phyloP scores from a whole-genome alignment of 2,329 filamentous ascomycete species.

The Phialemonium atrogriseum region DNA sequence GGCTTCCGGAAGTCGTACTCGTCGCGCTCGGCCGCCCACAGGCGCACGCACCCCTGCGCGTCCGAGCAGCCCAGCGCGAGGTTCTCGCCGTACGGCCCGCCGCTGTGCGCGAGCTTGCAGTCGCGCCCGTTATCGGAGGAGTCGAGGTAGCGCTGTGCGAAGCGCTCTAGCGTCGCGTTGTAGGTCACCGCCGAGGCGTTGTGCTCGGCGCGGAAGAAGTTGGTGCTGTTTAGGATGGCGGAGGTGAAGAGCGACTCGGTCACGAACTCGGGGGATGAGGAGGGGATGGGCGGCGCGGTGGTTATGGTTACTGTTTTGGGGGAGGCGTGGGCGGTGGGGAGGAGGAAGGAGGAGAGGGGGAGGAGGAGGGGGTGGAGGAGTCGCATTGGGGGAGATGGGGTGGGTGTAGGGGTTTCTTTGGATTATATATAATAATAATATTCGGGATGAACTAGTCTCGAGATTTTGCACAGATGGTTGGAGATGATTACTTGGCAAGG shows the following conservation, averaged over 20 bases:
- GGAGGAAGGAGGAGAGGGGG: neutral
- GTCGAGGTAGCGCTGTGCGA: slow-evolving; percentile 42
- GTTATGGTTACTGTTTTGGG: slow-evolving; percentile 21
- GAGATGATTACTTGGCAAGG: too few species aligned
- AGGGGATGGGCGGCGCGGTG: slow-evolving; percentile 22
- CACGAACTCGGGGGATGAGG: slow-evolving; percentile 27
- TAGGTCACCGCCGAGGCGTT: slow-evolving; percentile 50
- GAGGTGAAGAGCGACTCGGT: slow-evolving; percentile 31
- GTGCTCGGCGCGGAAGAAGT: slow-evolving; percentile 56
- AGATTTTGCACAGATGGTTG: too few species aligned
- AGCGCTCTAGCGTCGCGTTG: slow-evolving; percentile 55
- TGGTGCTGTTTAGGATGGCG: slow-evolving; percentile 57
- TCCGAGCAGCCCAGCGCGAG: slow-evolving; percentile 60
- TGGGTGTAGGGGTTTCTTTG: too few species aligned
- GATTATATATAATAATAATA: too few species aligned
- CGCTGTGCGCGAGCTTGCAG: slow-evolving; percentile 47
- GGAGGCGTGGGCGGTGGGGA: slow-evolving; percentile 1
- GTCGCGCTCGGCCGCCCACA: slow-evolving; percentile 55
- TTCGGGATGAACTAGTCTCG: too few species aligned
- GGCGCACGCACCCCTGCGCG: slow-evolving; percentile 49
- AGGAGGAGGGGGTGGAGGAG: neutral
- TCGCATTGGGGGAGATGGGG: too few species aligned
- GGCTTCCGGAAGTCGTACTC: slow-evolving; percentile 51
- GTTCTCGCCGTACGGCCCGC: slow-evolving; percentile 65
- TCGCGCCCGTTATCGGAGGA: slow-evolving; percentile 18